Percentiles rank a stretch among this genome's conserved stretches.
These are phyloP conservation scores for Neodidymelliopsis sp. DNA, from an alignment of 2,329 filamentous ascomycete genomes.

Conservation along the genomic window DNA sequence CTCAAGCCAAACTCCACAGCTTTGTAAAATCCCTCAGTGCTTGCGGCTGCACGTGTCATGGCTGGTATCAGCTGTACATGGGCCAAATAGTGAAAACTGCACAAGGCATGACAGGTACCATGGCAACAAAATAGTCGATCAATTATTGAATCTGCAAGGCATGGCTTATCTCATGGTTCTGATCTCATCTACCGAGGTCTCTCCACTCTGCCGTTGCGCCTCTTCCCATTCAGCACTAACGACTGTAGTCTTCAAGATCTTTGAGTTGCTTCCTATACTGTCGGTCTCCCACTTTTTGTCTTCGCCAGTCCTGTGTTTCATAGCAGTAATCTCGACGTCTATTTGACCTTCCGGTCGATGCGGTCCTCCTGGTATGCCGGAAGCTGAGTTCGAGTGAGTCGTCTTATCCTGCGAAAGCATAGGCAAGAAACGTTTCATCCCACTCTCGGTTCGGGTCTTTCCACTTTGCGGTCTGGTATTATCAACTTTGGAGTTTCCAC, in stretches of 20 bases:
- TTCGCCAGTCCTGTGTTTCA: constrained; percentile 19
- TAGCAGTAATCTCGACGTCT: constrained; percentile 42
- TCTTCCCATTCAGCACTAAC: constrained; percentile 47
- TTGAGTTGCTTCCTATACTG: constrained; percentile 43
- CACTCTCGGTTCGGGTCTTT: constrained; percentile 29
- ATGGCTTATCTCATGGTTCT: constrained; percentile 22
- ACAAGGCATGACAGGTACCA: neutral
- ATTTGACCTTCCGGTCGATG: constrained; percentile 39
- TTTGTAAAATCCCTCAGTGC: no score
- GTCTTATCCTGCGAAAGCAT: constrained; percentile 39
- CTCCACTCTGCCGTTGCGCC: constrained; percentile 26
- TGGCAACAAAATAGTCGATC: neutral
- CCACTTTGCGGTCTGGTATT: constrained; percentile 17
- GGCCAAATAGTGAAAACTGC: no score
- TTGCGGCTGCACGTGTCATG: no score
- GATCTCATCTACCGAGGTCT: constrained; percentile 32
- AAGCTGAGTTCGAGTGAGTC: constrained; percentile 44
- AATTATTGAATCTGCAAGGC: neutral
- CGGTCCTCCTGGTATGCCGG: constrained; percentile 44
- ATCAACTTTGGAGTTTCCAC: constrained; percentile 19
- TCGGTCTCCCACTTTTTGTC: constrained; percentile 43
- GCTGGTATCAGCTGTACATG: no score
- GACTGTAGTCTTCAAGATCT: constrained; percentile 48
- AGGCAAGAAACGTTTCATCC: constrained; percentile 40
- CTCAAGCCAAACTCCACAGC: no score